These are phyloP conservation scores for Thymus mandschuricus DNA, from an alignment of 257 asterid species.

Conservation along the genomic window DNA sequence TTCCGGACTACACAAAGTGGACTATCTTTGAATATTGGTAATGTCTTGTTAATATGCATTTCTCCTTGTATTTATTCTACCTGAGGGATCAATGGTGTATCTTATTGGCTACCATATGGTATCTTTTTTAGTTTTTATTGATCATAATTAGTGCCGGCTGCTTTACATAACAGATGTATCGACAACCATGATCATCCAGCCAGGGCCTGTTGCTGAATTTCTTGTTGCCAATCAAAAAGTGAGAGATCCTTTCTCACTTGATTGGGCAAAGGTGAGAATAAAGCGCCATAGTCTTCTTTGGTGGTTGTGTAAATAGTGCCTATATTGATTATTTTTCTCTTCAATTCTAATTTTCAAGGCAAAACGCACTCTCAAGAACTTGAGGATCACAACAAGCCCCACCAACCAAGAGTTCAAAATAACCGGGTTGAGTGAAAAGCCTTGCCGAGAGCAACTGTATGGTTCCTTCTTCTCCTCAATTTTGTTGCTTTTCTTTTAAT, in stretches of 20 bases:
- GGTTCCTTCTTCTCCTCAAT: constrained; percentile 19
- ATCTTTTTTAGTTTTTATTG: neutral
- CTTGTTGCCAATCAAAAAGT: constrained; percentile 76
- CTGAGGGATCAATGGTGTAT: neutral
- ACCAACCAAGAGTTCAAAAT: constrained; percentile 84
- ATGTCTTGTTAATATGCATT: neutral
- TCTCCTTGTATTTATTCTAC: neutral
- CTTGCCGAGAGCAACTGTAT: constrained; percentile 76
- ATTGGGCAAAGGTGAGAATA: constrained; percentile 74
- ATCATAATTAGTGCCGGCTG: constrained; percentile 6
- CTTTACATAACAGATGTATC: constrained; percentile 62
- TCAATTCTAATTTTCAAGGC: constrained; percentile 52
- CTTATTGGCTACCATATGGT: neutral
- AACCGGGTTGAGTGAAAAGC: constrained; percentile 77
- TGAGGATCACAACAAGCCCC: constrained; percentile 74
- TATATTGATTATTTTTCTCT: constrained; percentile 18
- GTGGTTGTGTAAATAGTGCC: neutral
- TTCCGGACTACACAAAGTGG: constrained; percentile 88
- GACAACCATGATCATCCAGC: constrained; percentile 86
- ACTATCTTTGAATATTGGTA: constrained; percentile 85
- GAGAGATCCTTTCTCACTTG: constrained; percentile 72
- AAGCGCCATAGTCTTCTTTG: neutral
- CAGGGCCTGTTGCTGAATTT: constrained; percentile 79
- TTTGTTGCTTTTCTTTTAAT: constrained; percentile 17
- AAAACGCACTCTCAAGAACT: constrained; percentile 72